Base-by-base conservation (phyloP, 306 rosid genomes). In the Corylus avellana region DNA sequence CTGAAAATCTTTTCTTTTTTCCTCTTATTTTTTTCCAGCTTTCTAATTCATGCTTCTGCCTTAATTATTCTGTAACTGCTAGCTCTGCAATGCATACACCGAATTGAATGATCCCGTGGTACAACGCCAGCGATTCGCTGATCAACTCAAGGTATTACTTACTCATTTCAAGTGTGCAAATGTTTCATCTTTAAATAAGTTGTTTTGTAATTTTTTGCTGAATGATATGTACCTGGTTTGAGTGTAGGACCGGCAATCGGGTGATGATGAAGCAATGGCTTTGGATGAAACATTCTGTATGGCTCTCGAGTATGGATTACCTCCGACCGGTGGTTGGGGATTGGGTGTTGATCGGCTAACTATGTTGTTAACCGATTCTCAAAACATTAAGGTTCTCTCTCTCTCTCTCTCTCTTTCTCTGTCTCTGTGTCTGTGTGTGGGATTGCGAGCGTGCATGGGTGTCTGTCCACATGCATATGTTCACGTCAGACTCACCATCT, bases 261-360 rank as follows among this genome's bases (percentile, higher is more conserved):
- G 98, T n/a, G 97, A 95, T 74, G 98, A 95, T 75, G 98, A 95
- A 84, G 97, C 98, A 44, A 92, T 92, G 97, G 92, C 96, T 42
- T 74, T 92, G 68, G 98, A 95, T 57, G 97, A 95, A 78, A 89
- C 97, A 37, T 95, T 95, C 78, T 91, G 97, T 80, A 91, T 86
- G 0, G 97, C 97, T 70, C 90, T 95, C 42, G 98, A 95, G 86
- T 92, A 95, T 72, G 98, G 98, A n/a, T 81, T 95, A 82, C 98
- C 98, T 10, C 98, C 98, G 62, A 92, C 97, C 37, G 95, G 90
- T 72, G 98, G 98, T 73, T 95, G 97, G 98, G 98, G 98, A 75
- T 50, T 92, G 91, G 98, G 98, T n/a, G 77, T 92, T 78, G 98
- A 95, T 68, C 86, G 98, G 75, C 79, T 95, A 54, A 62, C 92